Conservation (phyloP, 2,329 filamentous ascomycete genomes). For the Cladosporium sp. region DNA sequence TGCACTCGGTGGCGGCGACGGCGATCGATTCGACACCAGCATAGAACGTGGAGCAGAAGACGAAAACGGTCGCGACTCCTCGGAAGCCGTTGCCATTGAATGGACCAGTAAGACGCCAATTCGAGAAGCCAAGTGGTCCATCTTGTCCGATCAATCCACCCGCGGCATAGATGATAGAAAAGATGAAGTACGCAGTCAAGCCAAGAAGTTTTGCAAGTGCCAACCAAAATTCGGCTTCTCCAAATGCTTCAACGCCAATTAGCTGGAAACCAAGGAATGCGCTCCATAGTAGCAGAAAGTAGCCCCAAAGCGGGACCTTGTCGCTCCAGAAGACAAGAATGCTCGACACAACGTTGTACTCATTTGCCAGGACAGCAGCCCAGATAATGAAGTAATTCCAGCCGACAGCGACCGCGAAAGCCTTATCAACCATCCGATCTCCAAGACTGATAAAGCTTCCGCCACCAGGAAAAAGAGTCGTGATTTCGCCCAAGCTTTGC, state of each 20-base stretch:
- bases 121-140: slow-evolving; percentile 29
- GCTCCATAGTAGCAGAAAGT: slow-evolving; percentile 40
- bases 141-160: slow-evolving; percentile 29
- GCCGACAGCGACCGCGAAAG: slow-evolving; percentile 64
- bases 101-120: slow-evolving; percentile 38
- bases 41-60: slow-evolving; percentile 45
- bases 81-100: slow-evolving; percentile 37
- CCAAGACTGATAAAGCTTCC: slow-evolving; percentile 69
- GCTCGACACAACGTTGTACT: slow-evolving; percentile 66
- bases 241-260: slow-evolving; percentile 39
- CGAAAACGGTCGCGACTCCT: slow-evolving; percentile 40
- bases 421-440: slow-evolving; percentile 67
- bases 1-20: slow-evolving; percentile 49
- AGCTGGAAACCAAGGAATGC: slow-evolving; percentile 37
- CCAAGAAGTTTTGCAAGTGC: slow-evolving; percentile 38
- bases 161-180: slow-evolving; percentile 36
- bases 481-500: slow-evolving; percentile 71
- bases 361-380: slow-evolving; percentile 62
- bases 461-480: slow-evolving; percentile 67
- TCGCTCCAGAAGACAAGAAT: slow-evolving; percentile 65
- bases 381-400: slow-evolving; percentile 71
- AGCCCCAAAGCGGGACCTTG: slow-evolving; percentile 38
- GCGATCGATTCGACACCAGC: slow-evolving; percentile 51
- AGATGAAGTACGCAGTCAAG: slow-evolving; percentile 37
- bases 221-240: slow-evolving; percentile 44